phyloP scores from a whole-genome alignment of 257 asterid genomes.

The Penstemon eatonii region DNA sequence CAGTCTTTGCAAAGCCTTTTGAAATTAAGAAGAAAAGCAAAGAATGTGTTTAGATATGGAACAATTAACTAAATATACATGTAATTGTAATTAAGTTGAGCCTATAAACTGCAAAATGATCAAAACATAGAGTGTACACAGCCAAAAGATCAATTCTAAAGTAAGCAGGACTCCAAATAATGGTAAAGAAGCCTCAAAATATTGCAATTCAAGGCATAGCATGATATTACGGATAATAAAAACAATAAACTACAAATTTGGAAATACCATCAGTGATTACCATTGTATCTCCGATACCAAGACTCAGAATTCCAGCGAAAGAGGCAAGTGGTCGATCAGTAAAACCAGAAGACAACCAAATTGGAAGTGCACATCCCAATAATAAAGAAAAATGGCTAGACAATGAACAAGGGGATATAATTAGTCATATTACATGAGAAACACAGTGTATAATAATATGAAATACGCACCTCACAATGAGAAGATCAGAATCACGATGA shows the following conservation, averaged over 20 bases:
- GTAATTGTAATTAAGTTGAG: constrained; percentile 4
- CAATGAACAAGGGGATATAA: constrained; percentile 19
- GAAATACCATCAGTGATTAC: constrained; percentile 38
- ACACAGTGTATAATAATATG: constrained; percentile 12
- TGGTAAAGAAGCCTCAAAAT: constrained; percentile 5
- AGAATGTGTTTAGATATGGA: too few species aligned
- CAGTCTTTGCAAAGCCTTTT: too few species aligned
- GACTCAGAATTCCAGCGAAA: constrained; percentile 96
- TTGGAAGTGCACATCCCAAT: constrained; percentile 95
- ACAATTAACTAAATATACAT: background rate
- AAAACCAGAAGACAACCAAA: constrained; percentile 84
- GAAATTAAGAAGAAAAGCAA: background rate
- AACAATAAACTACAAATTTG: constrained; percentile 8
- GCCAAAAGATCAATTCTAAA: constrained; percentile 3
- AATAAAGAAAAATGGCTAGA: constrained; percentile 90
- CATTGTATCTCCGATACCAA: constrained; percentile 99
- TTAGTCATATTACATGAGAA: constrained; percentile 21
- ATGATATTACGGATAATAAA: constrained; percentile 13
- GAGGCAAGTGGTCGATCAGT: constrained; percentile 93
- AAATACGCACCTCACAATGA: constrained; percentile 71
- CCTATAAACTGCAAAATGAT: background rate
- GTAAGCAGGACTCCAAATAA: background rate
- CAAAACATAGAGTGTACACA: background rate
- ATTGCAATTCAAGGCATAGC: constrained; percentile 9
- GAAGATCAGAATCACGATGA: constrained; percentile 98